These are phyloP conservation scores for Basipetospora chlamydospora DNA, from an alignment of 2,329 filamentous ascomycete species.

Conservation along the genomic window DNA sequence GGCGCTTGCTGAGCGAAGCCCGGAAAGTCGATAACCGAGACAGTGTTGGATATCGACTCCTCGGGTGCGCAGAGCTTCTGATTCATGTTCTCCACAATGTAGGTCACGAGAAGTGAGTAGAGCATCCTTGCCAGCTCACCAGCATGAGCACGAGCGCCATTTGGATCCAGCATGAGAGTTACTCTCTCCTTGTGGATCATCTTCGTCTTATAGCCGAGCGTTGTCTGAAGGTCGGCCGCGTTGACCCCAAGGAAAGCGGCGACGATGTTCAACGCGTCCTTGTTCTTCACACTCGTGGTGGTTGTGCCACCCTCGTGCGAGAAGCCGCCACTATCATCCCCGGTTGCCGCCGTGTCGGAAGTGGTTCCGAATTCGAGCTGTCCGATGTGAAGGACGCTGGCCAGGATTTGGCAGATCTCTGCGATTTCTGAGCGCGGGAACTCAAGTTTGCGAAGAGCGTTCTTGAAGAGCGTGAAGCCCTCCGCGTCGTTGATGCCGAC, in stretches of 20 bases:
- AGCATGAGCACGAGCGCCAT: conserved; percentile 77
- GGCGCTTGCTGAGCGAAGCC: conserved; percentile 77
- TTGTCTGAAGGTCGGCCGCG: conserved; percentile 67
- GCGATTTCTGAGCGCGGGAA: conserved; percentile 89
- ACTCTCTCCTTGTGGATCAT: conserved; percentile 92
- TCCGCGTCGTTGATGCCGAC: conserved; percentile 93
- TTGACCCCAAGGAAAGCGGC: conserved; percentile 90
- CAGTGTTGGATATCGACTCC: conserved; percentile 79
- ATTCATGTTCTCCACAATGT: conserved; percentile 86
- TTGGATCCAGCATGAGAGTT: conserved; percentile 94
- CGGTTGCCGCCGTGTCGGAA: conserved; percentile 61
- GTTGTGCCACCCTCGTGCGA: conserved; percentile 86
- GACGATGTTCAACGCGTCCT: conserved; percentile 71
- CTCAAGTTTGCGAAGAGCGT: conserved; percentile 81
- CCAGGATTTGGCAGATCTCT: conserved; percentile 89
- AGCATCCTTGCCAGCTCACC: conserved; percentile 87
- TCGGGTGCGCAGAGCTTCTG: conserved; percentile 76
- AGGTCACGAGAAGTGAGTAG: conserved; percentile 87
- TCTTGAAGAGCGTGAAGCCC: conserved; percentile 96
- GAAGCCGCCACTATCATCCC: conserved; percentile 89
- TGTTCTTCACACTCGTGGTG: conserved; percentile 81
- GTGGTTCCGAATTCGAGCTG: conserved; percentile 87
- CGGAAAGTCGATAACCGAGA: conserved; percentile 92
- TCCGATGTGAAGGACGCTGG: conserved; percentile 89
- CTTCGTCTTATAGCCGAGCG: conserved; percentile 90